A percentile compares a stretch with the other conserved stretches of the same genome.
Evolutionary conservation across 78 protist genomes (phyloP).

Genomic region (Monosiga brevicollis): DNA sequence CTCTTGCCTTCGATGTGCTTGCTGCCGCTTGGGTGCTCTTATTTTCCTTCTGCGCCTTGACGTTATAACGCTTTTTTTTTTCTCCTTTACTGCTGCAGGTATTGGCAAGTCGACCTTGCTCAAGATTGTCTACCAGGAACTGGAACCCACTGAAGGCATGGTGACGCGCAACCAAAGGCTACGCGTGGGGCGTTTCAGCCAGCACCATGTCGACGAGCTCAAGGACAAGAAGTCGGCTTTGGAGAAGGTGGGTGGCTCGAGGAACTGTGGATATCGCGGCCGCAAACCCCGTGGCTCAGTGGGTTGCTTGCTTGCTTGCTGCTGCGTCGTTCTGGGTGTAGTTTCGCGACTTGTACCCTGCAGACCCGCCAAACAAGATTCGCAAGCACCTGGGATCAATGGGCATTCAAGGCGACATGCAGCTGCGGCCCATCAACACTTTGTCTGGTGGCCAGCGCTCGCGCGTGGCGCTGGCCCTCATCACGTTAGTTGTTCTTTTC

Average conservation of each 20-base stretch:
- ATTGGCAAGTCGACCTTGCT: conserved; percentile 82
- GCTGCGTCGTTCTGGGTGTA: not conserved
- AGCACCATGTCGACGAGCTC: conserved; percentile 82
- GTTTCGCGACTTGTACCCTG: not conserved
- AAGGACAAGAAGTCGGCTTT: conserved; percentile 15
- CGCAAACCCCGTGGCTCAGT: no score
- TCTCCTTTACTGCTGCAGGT: no score
- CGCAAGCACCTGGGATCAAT: not conserved
- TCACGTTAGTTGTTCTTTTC: no score
- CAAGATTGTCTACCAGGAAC: conserved; percentile 68
- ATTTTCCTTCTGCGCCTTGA: no score
- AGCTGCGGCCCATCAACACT: conserved; percentile 16
- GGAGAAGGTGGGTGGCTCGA: not conserved
- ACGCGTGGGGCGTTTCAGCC: conserved; percentile 61
- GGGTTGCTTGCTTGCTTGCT: no score
- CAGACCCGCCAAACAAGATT: not conserved
- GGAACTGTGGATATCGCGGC: no score
- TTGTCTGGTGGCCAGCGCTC: conserved; percentile 87
- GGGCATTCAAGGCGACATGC: conserved; percentile 7
- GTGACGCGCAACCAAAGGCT: conserved; percentile 45
- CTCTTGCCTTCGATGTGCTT: no score
- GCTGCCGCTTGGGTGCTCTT: no score
- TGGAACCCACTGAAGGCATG: conserved; percentile 48
- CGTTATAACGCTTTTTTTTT: no score
- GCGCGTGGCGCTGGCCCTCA: conserved; percentile 82